phyloP scores from a whole-genome alignment of 371 early-diverging fungal species.

The Aphelidium insulamus region DNA sequence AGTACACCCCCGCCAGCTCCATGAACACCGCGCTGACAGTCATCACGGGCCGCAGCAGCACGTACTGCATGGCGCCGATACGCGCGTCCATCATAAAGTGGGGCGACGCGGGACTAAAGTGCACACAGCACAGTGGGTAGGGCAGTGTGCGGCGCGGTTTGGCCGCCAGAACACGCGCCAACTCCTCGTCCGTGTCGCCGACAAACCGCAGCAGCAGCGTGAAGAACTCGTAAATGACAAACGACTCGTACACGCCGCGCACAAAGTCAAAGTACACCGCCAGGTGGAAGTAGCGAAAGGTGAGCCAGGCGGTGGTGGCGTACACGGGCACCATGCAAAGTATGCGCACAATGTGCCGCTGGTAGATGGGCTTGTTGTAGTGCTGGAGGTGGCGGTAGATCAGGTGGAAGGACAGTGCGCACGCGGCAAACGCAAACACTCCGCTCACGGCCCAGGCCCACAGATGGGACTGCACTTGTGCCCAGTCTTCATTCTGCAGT shows the following conservation, averaged over 20 bases:
- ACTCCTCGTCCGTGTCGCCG: slow-evolving; percentile 15
- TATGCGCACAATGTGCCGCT: slow-evolving; percentile 37
- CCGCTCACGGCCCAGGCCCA: slow-evolving; percentile 21
- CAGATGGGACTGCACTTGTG: no score
- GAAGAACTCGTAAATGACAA: slow-evolving; percentile 31
- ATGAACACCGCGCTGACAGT: slow-evolving; percentile 29
- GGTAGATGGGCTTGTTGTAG: slow-evolving; percentile 25
- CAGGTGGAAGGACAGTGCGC: slow-evolving; percentile 14
- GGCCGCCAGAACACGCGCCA: slow-evolving; percentile 8
- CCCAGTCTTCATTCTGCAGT: no score
- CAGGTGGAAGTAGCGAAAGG: slow-evolving; percentile 31
- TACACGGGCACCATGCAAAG: slow-evolving; percentile 47
- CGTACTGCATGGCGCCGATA: slow-evolving; percentile 36
- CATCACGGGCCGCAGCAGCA: slow-evolving; percentile 24
- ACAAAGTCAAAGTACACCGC: slow-evolving; percentile 33
- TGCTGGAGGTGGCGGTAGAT: slow-evolving; percentile 21
- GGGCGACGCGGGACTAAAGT: slow-evolving; percentile 26
- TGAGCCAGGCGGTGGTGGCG: slow-evolving; percentile 29
- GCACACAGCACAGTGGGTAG: slow-evolving; percentile 32
- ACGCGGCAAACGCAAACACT: slow-evolving; percentile 14
- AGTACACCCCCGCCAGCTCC: slow-evolving; percentile 19
- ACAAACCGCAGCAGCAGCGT: slow-evolving; percentile 27
- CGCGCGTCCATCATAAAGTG: slow-evolving; percentile 25
- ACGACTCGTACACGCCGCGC: slow-evolving; percentile 45
- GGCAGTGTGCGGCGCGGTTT: slow-evolving; percentile 16